phyloP scores from a whole-genome alignment of 2,329 filamentous ascomycete genomes.

The Coniochaeta hoffmannii region DNA sequence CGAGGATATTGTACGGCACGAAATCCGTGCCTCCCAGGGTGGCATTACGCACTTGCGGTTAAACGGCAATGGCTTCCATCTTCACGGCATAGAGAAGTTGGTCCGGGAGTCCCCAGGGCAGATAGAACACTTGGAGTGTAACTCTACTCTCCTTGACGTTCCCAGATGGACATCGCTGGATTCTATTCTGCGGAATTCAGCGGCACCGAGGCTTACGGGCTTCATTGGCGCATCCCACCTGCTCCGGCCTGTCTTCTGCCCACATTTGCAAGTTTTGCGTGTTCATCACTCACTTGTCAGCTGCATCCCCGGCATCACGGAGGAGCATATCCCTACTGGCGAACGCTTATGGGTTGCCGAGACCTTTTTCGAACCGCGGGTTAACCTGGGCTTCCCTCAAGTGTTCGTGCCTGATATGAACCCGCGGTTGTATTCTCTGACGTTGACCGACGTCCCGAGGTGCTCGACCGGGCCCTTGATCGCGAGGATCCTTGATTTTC shows the following conservation, averaged over 20 bases:
- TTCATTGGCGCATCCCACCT: constrained; percentile 37
- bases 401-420: constrained; percentile 49
- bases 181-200: constrained; percentile 17
- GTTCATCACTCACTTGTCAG: constrained; percentile 57
- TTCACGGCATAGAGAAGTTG: constrained; percentile 32
- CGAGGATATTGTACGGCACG: constrained; percentile 12
- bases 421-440: constrained; percentile 43
- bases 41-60: constrained; percentile 49
- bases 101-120: constrained; percentile 35
- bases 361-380: constrained; percentile 31
- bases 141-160: constrained; percentile 27
- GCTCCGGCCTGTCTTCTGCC: constrained; percentile 44
- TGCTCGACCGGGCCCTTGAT: constrained; percentile 43
- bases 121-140: constrained; percentile 46
- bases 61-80: constrained; percentile 40
- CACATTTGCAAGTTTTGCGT: constrained; percentile 43
- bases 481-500: constrained; percentile 36
- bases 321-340: constrained; percentile 27
- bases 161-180: neutral
- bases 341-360: constrained; percentile 36
- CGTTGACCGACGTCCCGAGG: constrained; percentile 46
- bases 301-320: constrained; percentile 37
- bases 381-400: constrained; percentile 37
- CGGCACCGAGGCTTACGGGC: constrained; percentile 29
- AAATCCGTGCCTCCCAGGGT: constrained; percentile 16